Conservation (phyloP, 441 rosid genomes). For the Capsella rubella region DNA sequence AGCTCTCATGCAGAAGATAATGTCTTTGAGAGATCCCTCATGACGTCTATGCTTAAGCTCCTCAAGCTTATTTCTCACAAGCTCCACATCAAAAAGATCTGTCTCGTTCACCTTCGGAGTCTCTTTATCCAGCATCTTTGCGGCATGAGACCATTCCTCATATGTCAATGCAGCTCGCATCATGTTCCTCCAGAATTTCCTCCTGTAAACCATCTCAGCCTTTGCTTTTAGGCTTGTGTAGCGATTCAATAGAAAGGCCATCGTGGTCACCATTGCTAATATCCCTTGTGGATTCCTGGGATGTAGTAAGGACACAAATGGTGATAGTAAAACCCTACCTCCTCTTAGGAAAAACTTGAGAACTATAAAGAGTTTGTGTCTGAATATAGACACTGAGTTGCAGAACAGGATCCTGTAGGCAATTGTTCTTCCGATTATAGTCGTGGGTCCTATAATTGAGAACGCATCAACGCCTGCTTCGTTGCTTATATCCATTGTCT, state of each 20-base stretch:
- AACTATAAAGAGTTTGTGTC: slow-evolving; percentile 53
- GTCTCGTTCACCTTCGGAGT: slow-evolving; percentile 73
- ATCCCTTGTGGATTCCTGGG: slow-evolving; percentile 96
- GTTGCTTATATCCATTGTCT: slow-evolving; percentile 78
- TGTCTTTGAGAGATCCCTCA: slow-evolving; percentile 83
- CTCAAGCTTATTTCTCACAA: slow-evolving; percentile 81
- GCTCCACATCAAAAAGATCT: slow-evolving; percentile 81
- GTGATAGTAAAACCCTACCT: slow-evolving; percentile 47
- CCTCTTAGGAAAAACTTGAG: slow-evolving; percentile 49
- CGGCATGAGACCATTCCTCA: slow-evolving; percentile 99
- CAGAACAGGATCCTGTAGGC: slow-evolving; percentile 77
- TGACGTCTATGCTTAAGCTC: slow-evolving; percentile 87
- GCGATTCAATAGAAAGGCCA: slow-evolving; percentile 84
- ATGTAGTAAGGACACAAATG: slow-evolving; percentile 80
- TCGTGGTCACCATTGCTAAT: slow-evolving; percentile 77
- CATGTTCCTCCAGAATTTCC: slow-evolving; percentile 97
- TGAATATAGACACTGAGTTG: slow-evolving; percentile 65
- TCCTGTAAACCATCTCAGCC: slow-evolving; percentile 92
- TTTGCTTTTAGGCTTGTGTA: slow-evolving; percentile 73
- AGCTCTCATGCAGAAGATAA: slow-evolving; percentile 94
- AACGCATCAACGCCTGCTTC: slow-evolving; percentile 78
- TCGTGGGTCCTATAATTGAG: slow-evolving; percentile 77
- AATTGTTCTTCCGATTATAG: slow-evolving; percentile 77
- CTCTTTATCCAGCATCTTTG: slow-evolving; percentile 95
- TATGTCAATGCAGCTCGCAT: slow-evolving; percentile 86